Conservation (phyloP, 2,329 filamentous ascomycete species). For the Clonostachys byssicola region DNA sequence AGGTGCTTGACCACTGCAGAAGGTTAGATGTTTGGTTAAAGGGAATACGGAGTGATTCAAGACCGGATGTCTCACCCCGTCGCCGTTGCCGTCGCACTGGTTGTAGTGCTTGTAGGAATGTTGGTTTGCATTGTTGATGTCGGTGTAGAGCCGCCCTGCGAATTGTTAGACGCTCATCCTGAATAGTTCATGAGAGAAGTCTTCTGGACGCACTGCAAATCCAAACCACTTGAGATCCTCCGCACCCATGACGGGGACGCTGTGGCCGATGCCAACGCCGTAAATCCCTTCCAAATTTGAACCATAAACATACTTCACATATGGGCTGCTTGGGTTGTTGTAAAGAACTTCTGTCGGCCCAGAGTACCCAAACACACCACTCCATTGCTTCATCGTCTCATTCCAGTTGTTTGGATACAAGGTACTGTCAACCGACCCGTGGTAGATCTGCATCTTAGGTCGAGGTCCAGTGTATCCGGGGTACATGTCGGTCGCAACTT, state of each 20-base stretch:
- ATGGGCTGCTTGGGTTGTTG: conserved; percentile 19
- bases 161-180: too few species aligned
- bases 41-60: not conserved
- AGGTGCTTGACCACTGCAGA: not conserved
- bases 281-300: conserved; percentile 23
- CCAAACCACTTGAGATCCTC: conserved; percentile 16
- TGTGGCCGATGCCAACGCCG: conserved; percentile 22
- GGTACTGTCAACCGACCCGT: conserved; percentile 46
- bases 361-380: conserved; percentile 37
- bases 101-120: not conserved
- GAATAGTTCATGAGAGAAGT: not conserved
- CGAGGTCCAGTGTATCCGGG: conserved; percentile 42
- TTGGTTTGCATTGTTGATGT: not conserved
- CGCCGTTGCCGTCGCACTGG: not conserved
- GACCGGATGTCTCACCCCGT: not conserved
- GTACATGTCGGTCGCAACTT: conserved; percentile 38
- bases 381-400: conserved; percentile 54
- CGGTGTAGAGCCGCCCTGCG: not conserved
- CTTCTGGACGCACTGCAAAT: conserved; percentile 1
- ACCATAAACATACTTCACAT: conserved; percentile 23
- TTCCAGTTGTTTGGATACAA: conserved; percentile 49
- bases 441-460: conserved; percentile 54
- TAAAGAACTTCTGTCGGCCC: conserved; percentile 14
- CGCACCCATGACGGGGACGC: conserved; percentile 20
- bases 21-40: not conserved